phyloP scores from a whole-genome alignment of 805 yeast genomes.

The Candida bentonensis region DNA sequence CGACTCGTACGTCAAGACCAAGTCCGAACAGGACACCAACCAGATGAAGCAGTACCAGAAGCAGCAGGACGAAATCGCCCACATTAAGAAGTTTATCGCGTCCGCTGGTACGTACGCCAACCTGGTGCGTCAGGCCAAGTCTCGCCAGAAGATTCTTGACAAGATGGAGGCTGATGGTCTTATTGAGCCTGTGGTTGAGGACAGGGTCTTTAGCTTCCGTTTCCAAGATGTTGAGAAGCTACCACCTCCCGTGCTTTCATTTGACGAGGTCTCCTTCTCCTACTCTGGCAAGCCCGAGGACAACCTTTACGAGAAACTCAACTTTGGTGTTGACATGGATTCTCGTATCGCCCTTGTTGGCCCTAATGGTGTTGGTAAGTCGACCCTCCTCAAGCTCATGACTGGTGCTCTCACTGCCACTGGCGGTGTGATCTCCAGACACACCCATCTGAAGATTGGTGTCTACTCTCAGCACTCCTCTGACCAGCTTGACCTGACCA shows the following conservation, averaged over 20 bases:
- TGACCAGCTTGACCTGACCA: constrained; percentile 92
- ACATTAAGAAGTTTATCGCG: constrained; percentile 96
- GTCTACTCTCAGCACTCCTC: constrained; percentile 98
- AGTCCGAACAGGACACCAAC: constrained; percentile 85
- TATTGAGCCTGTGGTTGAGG: constrained; percentile 82
- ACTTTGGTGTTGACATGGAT: constrained; percentile 99
- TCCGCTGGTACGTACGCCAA: constrained; percentile 99
- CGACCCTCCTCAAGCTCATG: constrained; percentile 90
- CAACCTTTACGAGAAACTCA: constrained; percentile 77
- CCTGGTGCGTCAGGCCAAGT: constrained; percentile 95
- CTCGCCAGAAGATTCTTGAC: constrained; percentile 97
- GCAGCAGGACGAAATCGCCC: constrained; percentile 97
- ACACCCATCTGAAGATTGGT: constrained; percentile 94
- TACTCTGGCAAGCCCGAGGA: constrained; percentile 64
- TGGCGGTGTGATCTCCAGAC: constrained; percentile 90
- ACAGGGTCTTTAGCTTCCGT: constrained; percentile 84
- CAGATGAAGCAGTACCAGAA: constrained; percentile 95
- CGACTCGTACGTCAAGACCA: constrained; percentile 91
- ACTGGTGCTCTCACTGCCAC: constrained; percentile 88
- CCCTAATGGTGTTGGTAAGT: constrained; percentile 98
- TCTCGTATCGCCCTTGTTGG: constrained; percentile 96
- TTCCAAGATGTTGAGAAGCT: constrained; percentile 93
- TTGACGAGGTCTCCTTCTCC: constrained; percentile 87
- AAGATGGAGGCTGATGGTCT: constrained; percentile 99
- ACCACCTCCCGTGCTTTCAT: constrained; percentile 97